phyloP scores from a whole-genome alignment of 306 rosid genomes.

The Rubus idaeus region DNA sequence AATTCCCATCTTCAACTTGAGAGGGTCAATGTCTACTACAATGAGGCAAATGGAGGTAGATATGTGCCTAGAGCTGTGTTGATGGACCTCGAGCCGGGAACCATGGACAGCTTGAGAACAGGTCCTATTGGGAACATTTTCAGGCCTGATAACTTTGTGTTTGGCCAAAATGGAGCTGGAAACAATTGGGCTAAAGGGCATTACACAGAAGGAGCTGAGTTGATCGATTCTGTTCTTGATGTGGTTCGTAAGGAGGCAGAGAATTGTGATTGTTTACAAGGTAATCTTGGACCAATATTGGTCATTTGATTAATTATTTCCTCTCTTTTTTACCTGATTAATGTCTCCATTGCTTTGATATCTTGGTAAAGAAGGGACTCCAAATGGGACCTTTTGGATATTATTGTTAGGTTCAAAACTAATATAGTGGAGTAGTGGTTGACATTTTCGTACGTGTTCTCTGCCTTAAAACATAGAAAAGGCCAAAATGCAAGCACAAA shows the following conservation, averaged over 20 bases:
- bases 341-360: neutral
- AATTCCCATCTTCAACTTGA: slow-evolving; percentile 68
- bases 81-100: slow-evolving; percentile 90
- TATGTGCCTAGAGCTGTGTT: slow-evolving; percentile 87
- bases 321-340: neutral
- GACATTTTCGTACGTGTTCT: neutral
- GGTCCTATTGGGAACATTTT: slow-evolving; percentile 77
- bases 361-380: neutral
- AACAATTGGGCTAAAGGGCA: slow-evolving; percentile 96
- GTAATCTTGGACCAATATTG: slow-evolving; percentile 28
- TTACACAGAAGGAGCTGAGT: slow-evolving; percentile 88
- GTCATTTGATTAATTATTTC: neutral
- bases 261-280: slow-evolving; percentile 90
- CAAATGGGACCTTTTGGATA: neutral
- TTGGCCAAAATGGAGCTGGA: slow-evolving; percentile 90
- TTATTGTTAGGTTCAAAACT: neutral
- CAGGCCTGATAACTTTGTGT: slow-evolving; percentile 86
- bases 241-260: slow-evolving; percentile 92
- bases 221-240: slow-evolving; percentile 88
- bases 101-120: slow-evolving; percentile 82
- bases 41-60: slow-evolving; percentile 82
- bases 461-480: neutral
- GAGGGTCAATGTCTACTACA: slow-evolving; percentile 83
- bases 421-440: neutral
- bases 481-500: neutral